These are phyloP conservation scores for Metschnikowia chrysomelidarum DNA, from an alignment of 805 yeast species.

Conservation along the genomic window DNA sequence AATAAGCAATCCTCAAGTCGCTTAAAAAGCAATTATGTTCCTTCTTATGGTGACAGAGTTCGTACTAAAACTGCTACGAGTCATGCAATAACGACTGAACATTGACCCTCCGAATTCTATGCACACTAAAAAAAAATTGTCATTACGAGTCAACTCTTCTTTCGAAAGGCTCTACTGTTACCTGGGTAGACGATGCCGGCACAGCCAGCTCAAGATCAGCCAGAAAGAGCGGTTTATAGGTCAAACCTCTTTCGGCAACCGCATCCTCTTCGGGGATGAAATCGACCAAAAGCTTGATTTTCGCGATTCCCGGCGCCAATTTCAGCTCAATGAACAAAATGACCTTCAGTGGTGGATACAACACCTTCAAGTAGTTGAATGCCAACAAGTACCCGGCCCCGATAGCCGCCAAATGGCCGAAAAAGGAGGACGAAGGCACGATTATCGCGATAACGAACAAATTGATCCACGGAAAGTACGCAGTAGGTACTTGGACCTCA, in stretches of 20 bases:
- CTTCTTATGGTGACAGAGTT: no score
- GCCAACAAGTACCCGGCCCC: slow-evolving; percentile 64
- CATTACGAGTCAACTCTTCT: slow-evolving; percentile 17
- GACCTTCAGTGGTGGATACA: slow-evolving; percentile 66
- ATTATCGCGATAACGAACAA: slow-evolving; percentile 50
- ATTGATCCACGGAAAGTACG: slow-evolving; percentile 51
- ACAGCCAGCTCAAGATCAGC: slow-evolving; percentile 23
- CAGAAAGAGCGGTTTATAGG: slow-evolving; percentile 29
- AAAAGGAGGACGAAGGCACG: slow-evolving; percentile 65
- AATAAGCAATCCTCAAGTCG: no score
- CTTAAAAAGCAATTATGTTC: no score
- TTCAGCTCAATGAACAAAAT: slow-evolving; percentile 64
- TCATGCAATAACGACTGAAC: no score
- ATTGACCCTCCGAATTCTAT: no score
- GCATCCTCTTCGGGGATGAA: slow-evolving; percentile 65
- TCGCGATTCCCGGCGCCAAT: slow-evolving; percentile 46
- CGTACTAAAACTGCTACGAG: no score
- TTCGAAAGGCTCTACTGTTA: slow-evolving; percentile 14
- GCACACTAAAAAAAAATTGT: no score
- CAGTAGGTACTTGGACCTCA: slow-evolving; percentile 53
- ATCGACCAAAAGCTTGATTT: slow-evolving; percentile 52
- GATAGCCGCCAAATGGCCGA: slow-evolving; percentile 73
- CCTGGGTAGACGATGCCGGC: slow-evolving; percentile 2
- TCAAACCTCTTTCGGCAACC: slow-evolving; percentile 39
- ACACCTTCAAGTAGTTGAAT: slow-evolving; percentile 50